A percentile compares a stretch with the other conserved stretches of the same genome.
Conservation (phyloP, 768 basidiomycete genomes). For the Ramaria sp. region DNA sequence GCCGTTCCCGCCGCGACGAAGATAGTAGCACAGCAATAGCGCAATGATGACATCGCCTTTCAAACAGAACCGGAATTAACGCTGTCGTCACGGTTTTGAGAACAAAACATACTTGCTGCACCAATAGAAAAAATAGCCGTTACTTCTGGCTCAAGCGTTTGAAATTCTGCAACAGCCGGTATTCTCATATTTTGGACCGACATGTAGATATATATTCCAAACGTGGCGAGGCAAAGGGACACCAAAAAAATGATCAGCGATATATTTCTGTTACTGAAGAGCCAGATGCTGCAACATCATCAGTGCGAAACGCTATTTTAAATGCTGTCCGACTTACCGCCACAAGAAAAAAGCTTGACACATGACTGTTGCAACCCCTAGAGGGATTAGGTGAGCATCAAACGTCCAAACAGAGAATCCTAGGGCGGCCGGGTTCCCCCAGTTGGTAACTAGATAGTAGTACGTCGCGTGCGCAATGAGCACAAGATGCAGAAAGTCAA, state of each 20-base stretch:
- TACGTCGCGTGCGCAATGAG: not conserved
- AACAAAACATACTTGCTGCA: not conserved
- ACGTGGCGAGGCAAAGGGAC: not conserved
- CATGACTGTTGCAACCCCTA: not conserved
- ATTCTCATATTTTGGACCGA: not conserved
- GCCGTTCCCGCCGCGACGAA: not conserved
- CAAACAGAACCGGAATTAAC: not conserved
- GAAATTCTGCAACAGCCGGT: not conserved
- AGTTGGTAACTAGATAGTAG: constrained; percentile 3
- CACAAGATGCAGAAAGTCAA: constrained; percentile 1
- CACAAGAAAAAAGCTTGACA: constrained; percentile 3
- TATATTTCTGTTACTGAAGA: constrained; percentile 1
- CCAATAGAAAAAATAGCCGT: not conserved
- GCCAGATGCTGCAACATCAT: not conserved
- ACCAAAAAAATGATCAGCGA: not conserved
- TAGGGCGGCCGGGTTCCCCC: not conserved
- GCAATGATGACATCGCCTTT: constrained; percentile 4
- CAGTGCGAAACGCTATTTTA: not conserved
- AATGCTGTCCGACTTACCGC: not conserved
- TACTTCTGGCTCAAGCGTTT: not conserved
- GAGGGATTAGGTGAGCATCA: not conserved
- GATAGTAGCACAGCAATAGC: constrained; percentile 2
- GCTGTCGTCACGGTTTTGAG: not conserved
- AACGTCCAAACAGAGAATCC: not conserved
- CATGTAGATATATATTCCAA: not conserved